phyloP scores from a whole-genome alignment of 805 yeast genomes.

The Wickerhamomyces bovis region DNA sequence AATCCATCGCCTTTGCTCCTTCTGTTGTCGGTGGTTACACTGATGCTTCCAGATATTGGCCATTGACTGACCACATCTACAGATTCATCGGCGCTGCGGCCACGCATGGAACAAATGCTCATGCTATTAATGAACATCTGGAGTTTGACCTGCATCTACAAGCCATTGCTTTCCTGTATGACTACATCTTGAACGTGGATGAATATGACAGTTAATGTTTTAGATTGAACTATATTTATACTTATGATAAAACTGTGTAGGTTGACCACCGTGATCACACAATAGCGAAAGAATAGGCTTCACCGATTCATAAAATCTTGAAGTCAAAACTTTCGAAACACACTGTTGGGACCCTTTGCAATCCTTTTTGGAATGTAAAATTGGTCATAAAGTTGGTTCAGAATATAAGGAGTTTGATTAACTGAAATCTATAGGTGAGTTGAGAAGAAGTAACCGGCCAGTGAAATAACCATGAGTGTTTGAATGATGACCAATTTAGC shows the following conservation, averaged over 20 bases:
- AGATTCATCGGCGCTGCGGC: slow-evolving; percentile 32
- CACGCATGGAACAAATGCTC: slow-evolving; percentile 31
- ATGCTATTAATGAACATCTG: slow-evolving; percentile 60
- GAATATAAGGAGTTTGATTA: neutral
- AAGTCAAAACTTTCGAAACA: no score
- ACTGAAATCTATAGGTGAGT: neutral
- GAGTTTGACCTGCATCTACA: slow-evolving; percentile 54
- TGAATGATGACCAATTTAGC: neutral
- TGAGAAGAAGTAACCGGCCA: neutral
- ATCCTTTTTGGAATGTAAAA: no score
- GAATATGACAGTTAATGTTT: slow-evolving; percentile 2
- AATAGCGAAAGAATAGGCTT: no score
- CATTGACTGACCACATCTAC: slow-evolving; percentile 47
- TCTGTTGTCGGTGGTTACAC: slow-evolving; percentile 53
- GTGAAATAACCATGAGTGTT: neutral
- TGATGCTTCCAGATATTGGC: slow-evolving; percentile 56
- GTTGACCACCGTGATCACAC: neutral
- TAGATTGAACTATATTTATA: neutral
- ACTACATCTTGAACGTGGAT: slow-evolving; percentile 28
- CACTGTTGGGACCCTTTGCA: neutral
- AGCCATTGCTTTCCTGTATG: slow-evolving; percentile 48
- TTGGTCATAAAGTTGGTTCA: neutral
- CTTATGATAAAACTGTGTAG: no score
- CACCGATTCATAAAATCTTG: no score
- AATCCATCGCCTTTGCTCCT: slow-evolving; percentile 33